Evolutionary conservation across 805 yeast species (phyloP).

Genomic region (Cyberlindnera maritima): DNA sequence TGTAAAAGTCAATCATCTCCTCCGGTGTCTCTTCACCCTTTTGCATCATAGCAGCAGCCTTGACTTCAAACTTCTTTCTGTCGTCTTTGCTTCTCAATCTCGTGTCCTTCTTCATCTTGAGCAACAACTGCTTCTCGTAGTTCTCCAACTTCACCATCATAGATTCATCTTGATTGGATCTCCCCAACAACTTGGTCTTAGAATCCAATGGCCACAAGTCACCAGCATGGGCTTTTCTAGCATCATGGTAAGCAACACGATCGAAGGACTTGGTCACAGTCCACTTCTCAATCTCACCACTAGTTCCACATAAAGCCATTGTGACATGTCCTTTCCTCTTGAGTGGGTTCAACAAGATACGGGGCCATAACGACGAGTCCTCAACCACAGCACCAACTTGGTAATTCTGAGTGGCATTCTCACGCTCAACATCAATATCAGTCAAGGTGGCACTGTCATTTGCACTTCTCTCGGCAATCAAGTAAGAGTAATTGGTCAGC

Average conservation of each 20-base stretch:
- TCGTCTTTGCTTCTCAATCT: constrained; percentile 17
- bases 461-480: constrained; percentile 61
- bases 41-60: constrained; percentile 17
- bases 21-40: constrained; percentile 19
- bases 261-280: constrained; percentile 76
- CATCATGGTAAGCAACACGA: constrained; percentile 79
- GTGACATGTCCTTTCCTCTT: constrained; percentile 82
- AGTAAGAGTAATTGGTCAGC: constrained; percentile 67
- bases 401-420: constrained; percentile 27
- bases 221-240: constrained; percentile 79
- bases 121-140: constrained; percentile 31
- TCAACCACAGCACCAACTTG: constrained; percentile 17
- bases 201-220: constrained; percentile 83
- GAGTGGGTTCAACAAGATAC: constrained; percentile 68
- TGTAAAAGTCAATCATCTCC: constrained; percentile 25
- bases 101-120: constrained; percentile 17
- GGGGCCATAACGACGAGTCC: constrained; percentile 53
- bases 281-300: constrained; percentile 85
- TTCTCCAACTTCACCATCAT: constrained; percentile 31
- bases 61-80: constrained; percentile 14
- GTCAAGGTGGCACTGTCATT: constrained; percentile 41
- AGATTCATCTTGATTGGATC: constrained; percentile 32
- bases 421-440: constrained; percentile 40
- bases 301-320: constrained; percentile 73
- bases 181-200: constrained; percentile 44